These are phyloP conservation scores for Aureobasidium sp. DNA, from an alignment of 2,329 filamentous ascomycete species.

Conservation along the genomic window DNA sequence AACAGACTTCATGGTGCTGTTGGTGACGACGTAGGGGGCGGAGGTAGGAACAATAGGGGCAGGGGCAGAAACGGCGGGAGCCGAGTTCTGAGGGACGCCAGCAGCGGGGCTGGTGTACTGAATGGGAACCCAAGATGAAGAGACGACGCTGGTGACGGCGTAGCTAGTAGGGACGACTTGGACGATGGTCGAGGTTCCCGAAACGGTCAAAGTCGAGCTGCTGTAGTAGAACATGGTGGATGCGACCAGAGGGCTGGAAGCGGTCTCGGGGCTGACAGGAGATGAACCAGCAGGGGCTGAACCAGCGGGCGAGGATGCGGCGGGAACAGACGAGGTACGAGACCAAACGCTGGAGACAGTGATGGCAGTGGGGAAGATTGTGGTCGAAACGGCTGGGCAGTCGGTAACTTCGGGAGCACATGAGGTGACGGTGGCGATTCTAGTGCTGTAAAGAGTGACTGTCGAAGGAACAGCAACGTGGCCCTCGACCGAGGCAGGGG, in stretches of 20 bases:
- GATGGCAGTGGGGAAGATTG: constrained; percentile 1
- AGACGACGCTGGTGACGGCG: not conserved
- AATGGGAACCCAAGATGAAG: constrained; percentile 19
- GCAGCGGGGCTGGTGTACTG: not conserved
- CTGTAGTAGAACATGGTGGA: constrained; percentile 17
- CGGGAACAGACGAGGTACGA: not conserved
- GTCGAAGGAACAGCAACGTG: constrained; percentile 10
- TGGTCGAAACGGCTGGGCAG: constrained; percentile 5
- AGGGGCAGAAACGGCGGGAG: constrained; percentile 11
- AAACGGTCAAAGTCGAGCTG: constrained; percentile 26
- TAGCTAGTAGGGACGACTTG: not conserved
- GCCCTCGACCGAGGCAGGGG: not conserved
- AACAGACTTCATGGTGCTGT: constrained; percentile 10
- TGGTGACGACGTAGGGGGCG: constrained; percentile 9
- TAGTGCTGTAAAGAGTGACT: constrained; percentile 17
- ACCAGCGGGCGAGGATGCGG: constrained; percentile 17
- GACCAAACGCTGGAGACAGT: constrained; percentile 12
- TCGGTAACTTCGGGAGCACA: constrained; percentile 16
- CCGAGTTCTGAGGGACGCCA: constrained; percentile 1
- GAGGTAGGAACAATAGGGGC: constrained; percentile 13
- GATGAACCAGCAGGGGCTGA: not conserved
- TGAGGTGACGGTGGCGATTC: constrained; percentile 14
- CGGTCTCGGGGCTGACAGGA: constrained; percentile 7
- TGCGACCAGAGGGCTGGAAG: not conserved
- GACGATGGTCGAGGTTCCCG: no score